These are phyloP conservation scores for Somion occarium DNA, from an alignment of 1,284 basidiomycete species.

Conservation along the genomic window DNA sequence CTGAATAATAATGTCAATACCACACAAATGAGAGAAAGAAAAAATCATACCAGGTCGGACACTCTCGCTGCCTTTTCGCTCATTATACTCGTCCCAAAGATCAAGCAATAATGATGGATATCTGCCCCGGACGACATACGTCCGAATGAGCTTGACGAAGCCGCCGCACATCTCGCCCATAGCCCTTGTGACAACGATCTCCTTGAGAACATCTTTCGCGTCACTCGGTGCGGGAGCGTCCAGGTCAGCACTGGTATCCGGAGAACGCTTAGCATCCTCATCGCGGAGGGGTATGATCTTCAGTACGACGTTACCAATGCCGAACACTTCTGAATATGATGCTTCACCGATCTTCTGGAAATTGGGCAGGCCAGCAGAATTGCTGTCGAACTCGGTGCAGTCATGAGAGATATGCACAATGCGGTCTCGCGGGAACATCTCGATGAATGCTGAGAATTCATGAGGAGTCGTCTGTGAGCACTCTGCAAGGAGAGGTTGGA, in stretches of 20 bases:
- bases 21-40: conserved; percentile 1
- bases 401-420: conserved; percentile 37
- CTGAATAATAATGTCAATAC: conserved; percentile 33
- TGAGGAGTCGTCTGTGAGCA: conserved; percentile 62
- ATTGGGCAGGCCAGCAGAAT: conserved; percentile 18
- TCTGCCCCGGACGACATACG: conserved; percentile 80
- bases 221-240: conserved; percentile 68
- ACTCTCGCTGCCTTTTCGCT: conserved; percentile 74
- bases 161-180: conserved; percentile 72
- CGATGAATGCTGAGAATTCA: conserved; percentile 77
- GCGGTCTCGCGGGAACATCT: conserved; percentile 69
- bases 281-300: conserved; percentile 79
- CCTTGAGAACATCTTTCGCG: conserved; percentile 76
- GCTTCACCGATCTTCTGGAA: conserved; percentile 94
- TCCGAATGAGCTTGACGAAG: conserved; percentile 75
- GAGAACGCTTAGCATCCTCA: conserved; percentile 47
- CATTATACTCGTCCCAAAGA: conserved; percentile 84
- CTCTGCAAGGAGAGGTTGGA: conserved; percentile 58
- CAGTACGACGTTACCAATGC: conserved; percentile 77
- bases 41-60: conserved; percentile 69
- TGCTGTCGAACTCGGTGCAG: conserved; percentile 12
- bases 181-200: conserved; percentile 81
- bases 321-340: conserved; percentile 96
- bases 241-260: conserved; percentile 43
- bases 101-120: conserved; percentile 79